phyloP scores from a whole-genome alignment of 148 eudicot species.

The Chenopodium suecicum region DNA sequence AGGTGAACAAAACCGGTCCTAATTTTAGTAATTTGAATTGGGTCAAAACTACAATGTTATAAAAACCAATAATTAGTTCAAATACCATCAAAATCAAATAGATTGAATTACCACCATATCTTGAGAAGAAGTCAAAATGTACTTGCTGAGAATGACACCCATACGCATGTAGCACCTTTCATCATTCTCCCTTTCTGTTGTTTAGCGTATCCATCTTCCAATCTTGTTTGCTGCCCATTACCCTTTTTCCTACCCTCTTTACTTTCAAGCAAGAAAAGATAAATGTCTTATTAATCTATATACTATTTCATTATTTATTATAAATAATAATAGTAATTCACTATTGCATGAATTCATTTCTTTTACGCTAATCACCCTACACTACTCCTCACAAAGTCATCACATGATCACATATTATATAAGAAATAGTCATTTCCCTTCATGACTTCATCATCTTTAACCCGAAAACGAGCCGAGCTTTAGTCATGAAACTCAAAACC shows the following conservation, averaged over 20 bases:
- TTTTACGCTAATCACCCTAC: conserved; percentile 54
- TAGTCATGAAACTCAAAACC: conserved; percentile 47
- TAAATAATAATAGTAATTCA: too few relatives aligned
- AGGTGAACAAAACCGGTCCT: too few relatives aligned
- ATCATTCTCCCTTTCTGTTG: conserved; percentile 9
- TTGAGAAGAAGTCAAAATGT: conserved; percentile 7
- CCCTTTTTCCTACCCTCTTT: conserved; percentile 18
- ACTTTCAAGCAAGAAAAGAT: conserved; percentile 21
- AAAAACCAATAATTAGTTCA: background rate
- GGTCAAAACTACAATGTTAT: background rate
- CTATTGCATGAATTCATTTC: conserved; percentile 38
- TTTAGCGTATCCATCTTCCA: conserved; percentile 9
- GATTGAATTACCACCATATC: background rate
- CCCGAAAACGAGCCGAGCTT: background rate
- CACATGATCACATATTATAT: conserved; percentile 18
- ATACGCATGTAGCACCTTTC: conserved; percentile 22
- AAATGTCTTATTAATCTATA: background rate
- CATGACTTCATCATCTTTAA: conserved; percentile 2
- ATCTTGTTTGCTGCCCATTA: background rate
- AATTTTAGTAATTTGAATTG: too few relatives aligned
- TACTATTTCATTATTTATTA: too few relatives aligned
- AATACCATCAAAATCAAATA: background rate
- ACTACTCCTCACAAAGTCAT: background rate
- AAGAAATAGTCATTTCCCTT: conserved; percentile 17
- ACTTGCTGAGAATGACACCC: conserved; percentile 11